phyloP scores from a whole-genome alignment of 495 filamentous ascomycete genomes.

The Penicillium goetzii region DNA sequence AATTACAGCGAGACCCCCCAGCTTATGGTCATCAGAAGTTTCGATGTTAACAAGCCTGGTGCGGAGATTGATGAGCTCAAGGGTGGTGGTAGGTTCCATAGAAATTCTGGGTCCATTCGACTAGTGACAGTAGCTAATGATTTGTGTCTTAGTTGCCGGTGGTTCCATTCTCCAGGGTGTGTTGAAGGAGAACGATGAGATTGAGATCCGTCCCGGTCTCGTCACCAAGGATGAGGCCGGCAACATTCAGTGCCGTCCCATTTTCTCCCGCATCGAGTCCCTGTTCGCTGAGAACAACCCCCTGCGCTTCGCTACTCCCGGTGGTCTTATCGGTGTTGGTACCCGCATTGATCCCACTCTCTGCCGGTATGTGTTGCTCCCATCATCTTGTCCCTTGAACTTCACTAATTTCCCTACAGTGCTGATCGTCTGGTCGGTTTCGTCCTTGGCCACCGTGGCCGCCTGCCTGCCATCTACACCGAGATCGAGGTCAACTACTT shows the following conservation, averaged over 20 bases:
- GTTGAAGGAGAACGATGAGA: slow-evolving; percentile 93
- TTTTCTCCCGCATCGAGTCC: slow-evolving; percentile 91
- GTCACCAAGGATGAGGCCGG: slow-evolving; percentile 92
- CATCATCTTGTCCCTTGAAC: not conserved
- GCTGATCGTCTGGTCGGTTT: slow-evolving; percentile 98
- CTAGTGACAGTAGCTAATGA: not conserved
- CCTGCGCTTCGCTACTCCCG: slow-evolving; percentile 94
- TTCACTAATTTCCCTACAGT: slow-evolving; percentile 37
- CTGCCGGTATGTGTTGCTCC: slow-evolving; percentile 52
- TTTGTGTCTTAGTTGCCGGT: slow-evolving; percentile 70
- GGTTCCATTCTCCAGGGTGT: slow-evolving; percentile 95
- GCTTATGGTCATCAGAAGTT: slow-evolving; percentile 92
- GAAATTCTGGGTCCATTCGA: not conserved
- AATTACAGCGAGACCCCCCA: slow-evolving; percentile 89
- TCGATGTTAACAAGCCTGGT: slow-evolving; percentile 99
- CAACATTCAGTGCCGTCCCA: slow-evolving; percentile 92
- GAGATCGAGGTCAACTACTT: slow-evolving; percentile 99
- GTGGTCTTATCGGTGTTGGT: slow-evolving; percentile 95
- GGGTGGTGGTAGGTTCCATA: slow-evolving; percentile 62
- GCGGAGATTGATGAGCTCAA: slow-evolving; percentile 99
- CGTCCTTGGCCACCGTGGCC: slow-evolving; percentile 91
- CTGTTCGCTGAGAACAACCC: slow-evolving; percentile 98
- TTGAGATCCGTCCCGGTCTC: slow-evolving; percentile 96
- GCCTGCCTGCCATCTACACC: slow-evolving; percentile 90
- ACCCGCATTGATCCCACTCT: slow-evolving; percentile 96